Base-by-base conservation (phyloP, 495 filamentous ascomycete genomes). In the Aspergillus cavernicola region DNA sequence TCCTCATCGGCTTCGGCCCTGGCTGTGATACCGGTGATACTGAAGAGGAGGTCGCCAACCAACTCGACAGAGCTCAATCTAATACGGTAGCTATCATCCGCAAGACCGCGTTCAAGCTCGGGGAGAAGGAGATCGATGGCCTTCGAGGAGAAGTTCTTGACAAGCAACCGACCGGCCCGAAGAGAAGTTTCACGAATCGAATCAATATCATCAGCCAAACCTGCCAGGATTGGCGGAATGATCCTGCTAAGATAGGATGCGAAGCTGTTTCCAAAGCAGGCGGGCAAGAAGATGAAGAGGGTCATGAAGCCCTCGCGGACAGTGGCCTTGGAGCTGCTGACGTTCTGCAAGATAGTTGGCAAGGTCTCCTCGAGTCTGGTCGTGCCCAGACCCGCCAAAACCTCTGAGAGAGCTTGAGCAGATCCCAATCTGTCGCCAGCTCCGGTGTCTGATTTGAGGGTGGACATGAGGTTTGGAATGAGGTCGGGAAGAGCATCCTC, bases 271-370 rank as follows among this genome's bases (percentile, higher is more conserved):
- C 93, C 93, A 65, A 98, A 98, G 71, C 93, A 98, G 51, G 95
- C 95, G 15, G 93, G 93, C 71, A 98, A 83, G 79, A 95, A 98
- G 58, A 98, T 97, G 72, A 98, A 98, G 35, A 98, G 80, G 23
- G 93, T 96, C 93, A 98, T 98, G 78, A 97, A 98, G 31, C 93
- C 93, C 77, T 98, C 93, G 54, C 93, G 85, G 53, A 97, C 89
- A 56, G 89, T 79, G 16, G 93, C 69, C 68, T 96, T 97, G 45
- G 89, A 80, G 62, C 93, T 97, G 57, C 88, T 83, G 44, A 95
- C 92, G 59, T 98, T 98, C 64, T 98, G 93, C 22, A 98, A 72
- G 54, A 98, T 96, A 6, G 93, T 97, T 42, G 93, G 95, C 46
- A 98, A 72, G 2, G 92, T 98, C 71, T 97, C 95, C 71, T 98